Evolutionary conservation across 441 rosid species (phyloP).

Genomic region (Brassica balearica): DNA sequence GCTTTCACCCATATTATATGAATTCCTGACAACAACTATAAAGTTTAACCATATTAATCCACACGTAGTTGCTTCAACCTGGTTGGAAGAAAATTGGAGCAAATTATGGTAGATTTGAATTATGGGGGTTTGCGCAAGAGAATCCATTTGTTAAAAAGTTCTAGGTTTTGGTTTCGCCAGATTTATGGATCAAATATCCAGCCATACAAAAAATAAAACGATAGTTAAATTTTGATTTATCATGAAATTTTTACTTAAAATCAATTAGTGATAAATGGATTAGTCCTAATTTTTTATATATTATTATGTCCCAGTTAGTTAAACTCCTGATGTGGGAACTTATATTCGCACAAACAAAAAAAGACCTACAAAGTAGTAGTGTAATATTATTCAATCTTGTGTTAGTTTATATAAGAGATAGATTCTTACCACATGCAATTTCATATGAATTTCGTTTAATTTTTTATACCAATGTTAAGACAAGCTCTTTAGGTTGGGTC

Average conservation of each 20-base stretch:
- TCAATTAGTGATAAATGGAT: too few species aligned
- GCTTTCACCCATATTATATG: not conserved
- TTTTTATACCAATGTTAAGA: not conserved
- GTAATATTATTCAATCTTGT: not conserved
- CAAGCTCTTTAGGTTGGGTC: constrained; percentile 24
- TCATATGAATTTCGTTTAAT: not conserved
- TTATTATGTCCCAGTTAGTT: too few species aligned
- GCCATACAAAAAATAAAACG: not conserved
- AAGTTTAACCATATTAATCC: not conserved
- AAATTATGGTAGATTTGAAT: not conserved
- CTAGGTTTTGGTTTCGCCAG: not conserved
- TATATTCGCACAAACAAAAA: not conserved
- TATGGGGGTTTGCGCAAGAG: not conserved
- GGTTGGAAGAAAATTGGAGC: not conserved
- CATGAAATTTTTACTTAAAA: too few species aligned
- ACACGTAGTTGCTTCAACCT: constrained; percentile 8
- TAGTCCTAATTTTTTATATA: too few species aligned
- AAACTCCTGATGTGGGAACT: too few species aligned
- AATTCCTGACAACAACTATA: not conserved
- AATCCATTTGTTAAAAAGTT: not conserved
- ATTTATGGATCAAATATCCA: not conserved
- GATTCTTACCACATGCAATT: not conserved
- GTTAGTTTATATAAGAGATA: not conserved
- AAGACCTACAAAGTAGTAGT: not conserved
- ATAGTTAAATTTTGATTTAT: too few species aligned